Conservation (phyloP, 176 grass and related monocot species). For the Eleusine coracana region DNA sequence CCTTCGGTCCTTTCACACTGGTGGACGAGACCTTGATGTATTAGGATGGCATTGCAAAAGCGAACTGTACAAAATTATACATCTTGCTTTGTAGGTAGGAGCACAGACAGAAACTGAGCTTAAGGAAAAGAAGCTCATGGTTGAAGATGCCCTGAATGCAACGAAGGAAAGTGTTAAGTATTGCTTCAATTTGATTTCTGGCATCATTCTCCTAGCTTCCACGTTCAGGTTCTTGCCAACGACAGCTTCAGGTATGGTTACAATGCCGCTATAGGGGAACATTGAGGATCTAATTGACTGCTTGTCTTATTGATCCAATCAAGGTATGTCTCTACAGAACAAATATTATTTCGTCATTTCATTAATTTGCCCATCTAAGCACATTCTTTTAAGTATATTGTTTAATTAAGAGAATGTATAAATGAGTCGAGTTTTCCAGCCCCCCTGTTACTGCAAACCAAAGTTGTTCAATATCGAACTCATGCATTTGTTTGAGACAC, state of each 20-base stretch:
- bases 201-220: neutral
- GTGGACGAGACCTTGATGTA: neutral
- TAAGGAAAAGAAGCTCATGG: too few relatives aligned
- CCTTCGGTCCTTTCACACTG: neutral
- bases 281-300: conserved; percentile 88
- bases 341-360: neutral
- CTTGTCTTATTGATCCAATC: conserved; percentile 93
- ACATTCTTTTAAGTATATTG: neutral
- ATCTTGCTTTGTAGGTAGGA: too few relatives aligned
- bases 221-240: conserved; percentile 65
- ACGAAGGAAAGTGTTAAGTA: conserved; percentile 63
- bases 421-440: neutral
- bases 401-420: neutral
- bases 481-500: neutral
- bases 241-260: conserved; percentile 81
- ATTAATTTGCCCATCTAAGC: neutral
- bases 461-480: neutral
- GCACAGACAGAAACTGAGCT: too few relatives aligned
- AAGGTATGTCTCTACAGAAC: conserved; percentile 48
- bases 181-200: neutral
- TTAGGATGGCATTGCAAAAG: conserved; percentile 10
- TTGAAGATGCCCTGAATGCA: too few relatives aligned
- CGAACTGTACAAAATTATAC: neutral
- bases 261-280: conserved; percentile 89
- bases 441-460: neutral